Evolutionary conservation across 1,139 yeast species (phyloP), one percentile per base, ranked within the genome.

Genomic region (Lodderomyces orthopsilosis): DNA sequence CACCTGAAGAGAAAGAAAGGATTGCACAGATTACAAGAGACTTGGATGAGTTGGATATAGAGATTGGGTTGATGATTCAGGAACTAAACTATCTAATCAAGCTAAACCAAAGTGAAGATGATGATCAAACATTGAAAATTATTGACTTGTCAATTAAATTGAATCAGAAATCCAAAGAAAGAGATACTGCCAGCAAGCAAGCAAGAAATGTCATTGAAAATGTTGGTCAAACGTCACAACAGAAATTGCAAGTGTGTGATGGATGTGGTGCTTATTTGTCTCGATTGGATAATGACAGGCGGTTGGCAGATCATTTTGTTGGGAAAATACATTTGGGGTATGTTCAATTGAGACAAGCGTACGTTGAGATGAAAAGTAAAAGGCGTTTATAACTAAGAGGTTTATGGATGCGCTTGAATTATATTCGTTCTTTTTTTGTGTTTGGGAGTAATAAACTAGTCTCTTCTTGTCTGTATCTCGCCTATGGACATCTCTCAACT

Each of bases 181-280:
- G 85, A 52, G 75, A 68, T 48, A 65, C 60, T 15, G 63, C 81
- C 18, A 75, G 81, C 0, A 78, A 75, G 41, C 70, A 70, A 38
- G 83, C 88, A 9, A 65, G 86, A 37, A 71, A 66, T 28, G 66
- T 85, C 1, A 76, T 85, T 7, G 96, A 88, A 46, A 84, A 81
- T 52, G 77, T 85, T 6, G 95, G 95, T 1, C 95, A 87, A 51
- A 79, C 91, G 4, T 88, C 95, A 1, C 95, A 87, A 57, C 98
- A 91, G 56, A 87, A 87, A 58, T 70, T 91, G 41, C 97, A 90
- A 61, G 95, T 89, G 0, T 93, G 98, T 65, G 87, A 81, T 52
- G 83, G 81, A 2, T 93, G 98, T 66, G 97, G 96, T 0, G 96
- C 96, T 0, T 89, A 85, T 59, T 69, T 93, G 44, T 87, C 96